Evolutionary conservation across 306 rosid genomes (phyloP).

Genomic region (Gillenia trifoliata): DNA sequence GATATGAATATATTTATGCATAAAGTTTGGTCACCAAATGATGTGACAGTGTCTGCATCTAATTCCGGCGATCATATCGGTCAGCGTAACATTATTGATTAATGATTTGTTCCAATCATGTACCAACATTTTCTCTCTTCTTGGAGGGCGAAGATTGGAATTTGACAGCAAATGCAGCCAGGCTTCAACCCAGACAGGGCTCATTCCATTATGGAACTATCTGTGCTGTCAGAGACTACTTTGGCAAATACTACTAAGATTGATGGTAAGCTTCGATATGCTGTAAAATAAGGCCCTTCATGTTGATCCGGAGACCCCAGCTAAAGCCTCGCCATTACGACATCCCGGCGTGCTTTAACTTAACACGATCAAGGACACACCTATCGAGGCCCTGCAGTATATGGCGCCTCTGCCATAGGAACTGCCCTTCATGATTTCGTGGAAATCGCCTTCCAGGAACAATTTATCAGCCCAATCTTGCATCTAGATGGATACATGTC

Average conservation of each 20-base stretch:
- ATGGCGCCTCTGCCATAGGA: conserved; percentile 51
- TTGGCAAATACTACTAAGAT: conserved; percentile 47
- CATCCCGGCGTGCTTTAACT: conserved; percentile 50
- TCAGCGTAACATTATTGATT: neutral
- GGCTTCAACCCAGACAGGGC: conserved; percentile 97
- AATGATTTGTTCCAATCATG: neutral
- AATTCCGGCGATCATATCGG: neutral
- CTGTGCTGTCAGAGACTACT: conserved; percentile 30
- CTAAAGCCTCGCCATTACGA: conserved; percentile 85
- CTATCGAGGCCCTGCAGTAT: conserved; percentile 26
- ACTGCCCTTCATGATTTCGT: conserved; percentile 60
- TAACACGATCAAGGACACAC: conserved; percentile 38
- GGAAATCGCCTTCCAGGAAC: conserved; percentile 74
- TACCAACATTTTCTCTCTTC: too few relatives aligned
- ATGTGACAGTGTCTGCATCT: neutral
- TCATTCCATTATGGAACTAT: conserved; percentile 87
- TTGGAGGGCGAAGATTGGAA: conserved; percentile 65
- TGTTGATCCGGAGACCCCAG: conserved; percentile 60
- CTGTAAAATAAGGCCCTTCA: conserved; percentile 60
- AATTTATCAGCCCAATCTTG: too few relatives aligned
- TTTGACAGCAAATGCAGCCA: conserved; percentile 90
- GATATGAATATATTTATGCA: neutral
- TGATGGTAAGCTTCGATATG: conserved; percentile 41
- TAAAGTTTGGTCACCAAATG: neutral
- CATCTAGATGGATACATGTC: conserved; percentile 73